Conservation (phyloP, 345 rosid genomes). For the Limnanthes douglasii region DNA sequence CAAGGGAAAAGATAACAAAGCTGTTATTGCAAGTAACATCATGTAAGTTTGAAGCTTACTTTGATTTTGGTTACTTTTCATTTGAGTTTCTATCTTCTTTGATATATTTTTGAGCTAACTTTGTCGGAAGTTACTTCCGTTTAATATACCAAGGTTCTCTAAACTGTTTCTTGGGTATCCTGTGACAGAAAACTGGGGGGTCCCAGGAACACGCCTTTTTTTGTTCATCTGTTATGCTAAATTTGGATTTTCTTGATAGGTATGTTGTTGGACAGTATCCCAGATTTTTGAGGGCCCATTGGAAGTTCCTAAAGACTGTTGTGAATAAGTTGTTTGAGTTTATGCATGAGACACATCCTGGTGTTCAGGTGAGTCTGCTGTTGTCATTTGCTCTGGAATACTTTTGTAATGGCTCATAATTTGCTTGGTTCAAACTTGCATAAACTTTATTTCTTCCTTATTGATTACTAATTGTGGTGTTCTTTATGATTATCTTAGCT, state of each 20-base stretch:
- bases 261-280: constrained; percentile 99
- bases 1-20: constrained; percentile 97
- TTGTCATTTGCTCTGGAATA: constrained; percentile 1
- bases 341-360: constrained; percentile 99
- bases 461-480: constrained; percentile 3
- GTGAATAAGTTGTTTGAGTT: constrained; percentile 97
- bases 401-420: neutral
- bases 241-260: too few species aligned
- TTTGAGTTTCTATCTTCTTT: too few species aligned
- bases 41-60: constrained; percentile 61
- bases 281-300: constrained; percentile 95
- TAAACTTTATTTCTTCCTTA: neutral
- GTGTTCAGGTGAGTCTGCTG: constrained; percentile 66
- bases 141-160: too few species aligned
- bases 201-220: too few species aligned
- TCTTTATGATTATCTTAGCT: too few species aligned
- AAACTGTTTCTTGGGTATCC: too few species aligned
- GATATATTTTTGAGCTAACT: too few species aligned
- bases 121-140: too few species aligned
- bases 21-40: constrained; percentile 96
- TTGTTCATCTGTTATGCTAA: too few species aligned
- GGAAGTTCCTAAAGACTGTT: constrained; percentile 98
- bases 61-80: too few species aligned
- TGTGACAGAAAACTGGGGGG: too few species aligned
- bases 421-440: constrained; percentile 4